Percentiles rank a stretch among this genome's conserved stretches.
phyloP scores from a whole-genome alignment of 306 rosid species.

The Prunus persica region DNA sequence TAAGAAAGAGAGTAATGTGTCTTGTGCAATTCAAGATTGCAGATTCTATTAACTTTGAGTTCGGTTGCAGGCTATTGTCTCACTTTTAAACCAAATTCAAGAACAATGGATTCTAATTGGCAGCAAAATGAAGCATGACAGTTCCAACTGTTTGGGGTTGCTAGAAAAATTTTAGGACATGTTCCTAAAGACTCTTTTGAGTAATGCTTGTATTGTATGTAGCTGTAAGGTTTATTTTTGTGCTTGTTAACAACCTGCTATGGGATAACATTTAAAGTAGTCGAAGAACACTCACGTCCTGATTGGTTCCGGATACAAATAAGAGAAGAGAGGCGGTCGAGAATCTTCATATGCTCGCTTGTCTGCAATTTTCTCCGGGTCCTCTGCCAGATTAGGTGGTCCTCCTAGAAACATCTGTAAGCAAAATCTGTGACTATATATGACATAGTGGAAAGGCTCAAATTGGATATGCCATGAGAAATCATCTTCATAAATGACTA shows the following conservation, averaged over 20 bases:
- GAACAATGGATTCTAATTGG: not conserved
- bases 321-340: constrained; percentile 27
- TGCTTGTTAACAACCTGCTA: not conserved
- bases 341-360: constrained; percentile 26
- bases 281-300: constrained; percentile 12
- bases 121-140: too few relatives aligned
- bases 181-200: too few relatives aligned
- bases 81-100: not conserved
- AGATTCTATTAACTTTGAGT: too few relatives aligned
- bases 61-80: too few relatives aligned
- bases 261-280: not conserved
- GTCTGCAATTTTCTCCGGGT: constrained; percentile 29
- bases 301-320: constrained; percentile 21
- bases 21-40: too few relatives aligned
- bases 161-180: too few relatives aligned
- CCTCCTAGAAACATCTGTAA: constrained; percentile 30
- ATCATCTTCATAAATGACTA: not conserved
- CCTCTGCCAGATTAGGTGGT: constrained; percentile 26
- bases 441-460: not conserved
- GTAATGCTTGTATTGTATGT: not conserved
- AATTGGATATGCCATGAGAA: not conserved
- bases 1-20: too few relatives aligned
- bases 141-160: too few relatives aligned
- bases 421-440: not conserved
- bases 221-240: not conserved